A percentile compares a stretch with the other conserved stretches of the same genome.
These are phyloP conservation scores for Aristolochia californica DNA, from an alignment of 164 flowering plant genomes.

Conservation along the genomic window DNA sequence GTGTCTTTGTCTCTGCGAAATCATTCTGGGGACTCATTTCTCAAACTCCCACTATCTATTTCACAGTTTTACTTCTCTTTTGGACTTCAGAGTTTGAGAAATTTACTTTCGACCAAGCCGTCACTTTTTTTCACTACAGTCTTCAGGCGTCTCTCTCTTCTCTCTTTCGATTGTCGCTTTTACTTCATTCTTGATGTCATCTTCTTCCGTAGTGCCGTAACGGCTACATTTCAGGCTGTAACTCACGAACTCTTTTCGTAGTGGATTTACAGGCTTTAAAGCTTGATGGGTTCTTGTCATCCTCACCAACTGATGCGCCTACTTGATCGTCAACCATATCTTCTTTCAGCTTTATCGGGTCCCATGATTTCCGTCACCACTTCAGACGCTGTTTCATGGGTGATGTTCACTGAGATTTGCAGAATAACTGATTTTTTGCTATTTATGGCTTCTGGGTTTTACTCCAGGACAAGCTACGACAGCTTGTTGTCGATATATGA, in stretches of 20 bases:
- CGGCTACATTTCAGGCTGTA: conserved; percentile 3
- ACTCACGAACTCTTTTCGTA: background rate
- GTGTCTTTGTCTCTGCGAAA: conserved; percentile 1
- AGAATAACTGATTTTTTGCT: too few species aligned
- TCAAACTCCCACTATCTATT: background rate
- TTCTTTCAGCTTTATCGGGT: too few species aligned
- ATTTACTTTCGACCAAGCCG: too few species aligned
- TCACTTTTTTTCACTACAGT: background rate
- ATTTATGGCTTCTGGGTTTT: too few species aligned
- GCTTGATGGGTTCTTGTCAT: conserved; percentile 1
- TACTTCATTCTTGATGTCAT: background rate
- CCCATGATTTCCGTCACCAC: too few species aligned
- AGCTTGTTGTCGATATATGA: too few species aligned
- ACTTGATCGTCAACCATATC: background rate
- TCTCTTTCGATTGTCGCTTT: background rate
- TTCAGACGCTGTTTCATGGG: too few species aligned
- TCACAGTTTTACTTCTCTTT: too few species aligned
- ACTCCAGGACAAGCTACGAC: too few species aligned
- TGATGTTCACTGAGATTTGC: too few species aligned
- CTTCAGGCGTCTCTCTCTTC: background rate
- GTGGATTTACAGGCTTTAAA: conserved; percentile 1
- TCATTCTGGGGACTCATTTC: background rate
- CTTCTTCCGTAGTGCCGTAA: background rate
- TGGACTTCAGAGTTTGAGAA: too few species aligned
- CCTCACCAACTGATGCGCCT: background rate